Conservation (phyloP, 176 grass and related monocot species). For the Dactylis glomerata region DNA sequence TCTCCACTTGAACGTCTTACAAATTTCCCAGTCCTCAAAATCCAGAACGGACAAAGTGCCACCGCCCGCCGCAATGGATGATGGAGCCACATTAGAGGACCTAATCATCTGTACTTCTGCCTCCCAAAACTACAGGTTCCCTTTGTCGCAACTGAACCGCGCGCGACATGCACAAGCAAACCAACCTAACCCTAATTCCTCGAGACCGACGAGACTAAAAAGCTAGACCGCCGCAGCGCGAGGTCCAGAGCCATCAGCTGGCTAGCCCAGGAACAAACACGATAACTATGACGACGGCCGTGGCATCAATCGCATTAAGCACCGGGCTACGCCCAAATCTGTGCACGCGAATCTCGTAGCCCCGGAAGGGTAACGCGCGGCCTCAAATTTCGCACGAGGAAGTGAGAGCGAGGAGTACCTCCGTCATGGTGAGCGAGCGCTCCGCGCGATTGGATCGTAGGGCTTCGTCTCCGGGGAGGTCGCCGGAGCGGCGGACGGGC, state of each 20-base stretch:
- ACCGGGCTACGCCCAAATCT: background rate
- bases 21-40: background rate
- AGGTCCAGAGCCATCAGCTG: background rate
- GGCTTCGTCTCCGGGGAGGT: background rate
- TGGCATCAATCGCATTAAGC: background rate
- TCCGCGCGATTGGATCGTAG: background rate
- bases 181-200: conserved; percentile 32
- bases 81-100: background rate
- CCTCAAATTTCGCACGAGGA: background rate
- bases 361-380: background rate
- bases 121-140: background rate
- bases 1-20: background rate
- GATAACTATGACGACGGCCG: background rate
- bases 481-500: conserved; percentile 15
- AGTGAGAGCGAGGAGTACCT: conserved; percentile 19
- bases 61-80: background rate
- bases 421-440: conserved; percentile 36
- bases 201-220: background rate
- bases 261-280: background rate
- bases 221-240: background rate
- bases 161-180: background rate
- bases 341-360: background rate
- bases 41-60: background rate
- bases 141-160: background rate
- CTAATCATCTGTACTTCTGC: background rate